Conservation (phyloP, 1,284 basidiomycete species). For the Hypsizygus ulmarius region DNA sequence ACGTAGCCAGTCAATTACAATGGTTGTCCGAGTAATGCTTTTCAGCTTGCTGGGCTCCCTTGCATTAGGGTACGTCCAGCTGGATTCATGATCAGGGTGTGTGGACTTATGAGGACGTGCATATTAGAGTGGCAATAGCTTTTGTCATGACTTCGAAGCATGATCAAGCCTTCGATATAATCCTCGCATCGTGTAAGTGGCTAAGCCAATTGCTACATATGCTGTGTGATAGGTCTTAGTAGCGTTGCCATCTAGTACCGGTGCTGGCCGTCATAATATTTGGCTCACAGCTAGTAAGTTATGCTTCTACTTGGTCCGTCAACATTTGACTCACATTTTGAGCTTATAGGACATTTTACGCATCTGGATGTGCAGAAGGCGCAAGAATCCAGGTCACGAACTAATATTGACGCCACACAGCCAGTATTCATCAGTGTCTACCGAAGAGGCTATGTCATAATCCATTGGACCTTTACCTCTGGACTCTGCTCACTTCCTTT, state of each 20-base stretch:
- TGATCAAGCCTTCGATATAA: conserved; percentile 22
- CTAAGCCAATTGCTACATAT: background rate
- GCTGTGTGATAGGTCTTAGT: background rate
- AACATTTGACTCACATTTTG: too few species aligned
- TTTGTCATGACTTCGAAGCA: conserved; percentile 19
- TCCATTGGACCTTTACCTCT: too few species aligned
- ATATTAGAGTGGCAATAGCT: conserved; percentile 17
- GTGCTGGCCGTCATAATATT: conserved; percentile 22
- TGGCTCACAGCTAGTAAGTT: too few species aligned
- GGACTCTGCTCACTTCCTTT: too few species aligned
- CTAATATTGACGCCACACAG: too few species aligned
- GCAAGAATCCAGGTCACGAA: too few species aligned
- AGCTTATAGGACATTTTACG: too few species aligned
- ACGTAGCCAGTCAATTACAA: conserved; percentile 24
- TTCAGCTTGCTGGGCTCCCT: conserved; percentile 26
- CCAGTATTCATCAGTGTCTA: too few species aligned
- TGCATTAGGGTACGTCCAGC: conserved; percentile 19
- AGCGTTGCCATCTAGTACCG: conserved; percentile 22
- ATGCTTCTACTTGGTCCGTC: too few species aligned
- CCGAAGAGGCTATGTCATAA: too few species aligned
- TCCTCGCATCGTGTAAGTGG: conserved; percentile 26
- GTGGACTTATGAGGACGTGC: background rate
- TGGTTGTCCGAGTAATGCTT: conserved; percentile 27
- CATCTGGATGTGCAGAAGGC: too few species aligned
- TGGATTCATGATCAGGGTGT: background rate